Conservation (phyloP, 2,329 filamentous ascomycete species). For the Neofusicoccum ribis region DNA sequence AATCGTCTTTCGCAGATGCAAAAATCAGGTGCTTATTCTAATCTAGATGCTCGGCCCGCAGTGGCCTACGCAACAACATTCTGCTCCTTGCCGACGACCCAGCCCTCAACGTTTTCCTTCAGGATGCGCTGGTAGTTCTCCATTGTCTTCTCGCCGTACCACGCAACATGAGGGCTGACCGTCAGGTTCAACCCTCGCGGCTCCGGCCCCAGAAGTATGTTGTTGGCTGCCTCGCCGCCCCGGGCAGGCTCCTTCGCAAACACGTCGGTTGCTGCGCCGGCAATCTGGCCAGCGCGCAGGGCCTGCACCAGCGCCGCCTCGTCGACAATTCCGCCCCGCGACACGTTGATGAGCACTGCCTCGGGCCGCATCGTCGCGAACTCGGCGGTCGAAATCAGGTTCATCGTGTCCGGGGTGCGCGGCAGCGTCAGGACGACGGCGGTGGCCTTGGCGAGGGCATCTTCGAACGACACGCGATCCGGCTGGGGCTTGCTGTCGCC, state of each 20-base stretch:
- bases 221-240: conserved; percentile 38
- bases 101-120: conserved; percentile 51
- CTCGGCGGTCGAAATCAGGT: conserved; percentile 40
- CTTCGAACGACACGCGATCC: conserved; percentile 37
- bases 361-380: conserved; percentile 47
- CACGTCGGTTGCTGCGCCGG: conserved; percentile 55
- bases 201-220: conserved; percentile 46
- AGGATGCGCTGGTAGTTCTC: conserved; percentile 47
- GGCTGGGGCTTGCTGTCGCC: conserved; percentile 24
- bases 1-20: too few species aligned
- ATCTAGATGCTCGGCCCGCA: too few species aligned
- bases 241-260: conserved; percentile 50
- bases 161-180: conserved; percentile 55
- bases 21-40: too few species aligned
- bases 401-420: conserved; percentile 33
- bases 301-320: conserved; percentile 50
- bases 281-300: conserved; percentile 46
- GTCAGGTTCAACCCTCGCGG: conserved; percentile 51
- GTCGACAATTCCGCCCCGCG: conserved; percentile 53
- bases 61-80: conserved; percentile 34
- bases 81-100: conserved; percentile 40
- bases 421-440: conserved; percentile 40
- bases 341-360: conserved; percentile 51
- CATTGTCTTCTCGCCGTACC: conserved; percentile 52
- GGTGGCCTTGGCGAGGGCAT: conserved; percentile 39